phyloP scores from a whole-genome alignment of 2,329 filamentous ascomycete genomes.

The Alternaria triticimaculans region DNA sequence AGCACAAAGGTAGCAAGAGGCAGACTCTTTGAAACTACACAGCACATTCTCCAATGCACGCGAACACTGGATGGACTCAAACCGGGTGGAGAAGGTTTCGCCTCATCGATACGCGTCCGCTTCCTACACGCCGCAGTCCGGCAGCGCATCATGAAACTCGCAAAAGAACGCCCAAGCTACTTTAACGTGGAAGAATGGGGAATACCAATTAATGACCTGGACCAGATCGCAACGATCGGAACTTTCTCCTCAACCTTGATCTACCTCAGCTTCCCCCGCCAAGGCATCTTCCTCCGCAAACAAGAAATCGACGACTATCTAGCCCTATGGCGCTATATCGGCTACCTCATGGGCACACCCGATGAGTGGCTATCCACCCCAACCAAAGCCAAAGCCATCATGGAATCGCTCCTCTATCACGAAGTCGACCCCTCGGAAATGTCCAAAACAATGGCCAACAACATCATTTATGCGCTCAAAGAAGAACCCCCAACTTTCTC shows the following conservation, averaged over 20 bases:
- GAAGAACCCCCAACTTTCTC: slow-evolving; percentile 70
- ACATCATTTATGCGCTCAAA: slow-evolving; percentile 74
- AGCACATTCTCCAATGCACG: slow-evolving; percentile 76
- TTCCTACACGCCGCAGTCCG: slow-evolving; percentile 73
- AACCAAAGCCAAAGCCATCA: slow-evolving; percentile 63
- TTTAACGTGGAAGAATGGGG: slow-evolving; percentile 66
- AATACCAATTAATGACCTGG: slow-evolving; percentile 76
- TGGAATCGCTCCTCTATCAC: slow-evolving; percentile 71
- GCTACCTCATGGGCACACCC: slow-evolving; percentile 73
- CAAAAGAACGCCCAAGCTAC: slow-evolving; percentile 64
- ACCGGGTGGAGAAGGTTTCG: slow-evolving; percentile 71
- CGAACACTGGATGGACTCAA: slow-evolving; percentile 68
- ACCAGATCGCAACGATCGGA: slow-evolving; percentile 73
- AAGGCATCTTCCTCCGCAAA: slow-evolving; percentile 70
- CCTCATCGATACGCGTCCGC: slow-evolving; percentile 70
- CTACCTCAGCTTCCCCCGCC: slow-evolving; percentile 72
- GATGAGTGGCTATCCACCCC: slow-evolving; percentile 65
- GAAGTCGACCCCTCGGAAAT: slow-evolving; percentile 71
- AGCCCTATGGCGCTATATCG: slow-evolving; percentile 78
- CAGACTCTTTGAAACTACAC: slow-evolving; percentile 74
- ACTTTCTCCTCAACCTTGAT: slow-evolving; percentile 73
- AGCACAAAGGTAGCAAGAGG: slow-evolving; percentile 69
- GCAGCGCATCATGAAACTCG: slow-evolving; percentile 67
- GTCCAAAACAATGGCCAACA: slow-evolving; percentile 71
- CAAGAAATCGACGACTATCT: slow-evolving; percentile 74